Conservation (phyloP, 1,284 basidiomycete genomes). For the Schizophyllum amplum region DNA sequence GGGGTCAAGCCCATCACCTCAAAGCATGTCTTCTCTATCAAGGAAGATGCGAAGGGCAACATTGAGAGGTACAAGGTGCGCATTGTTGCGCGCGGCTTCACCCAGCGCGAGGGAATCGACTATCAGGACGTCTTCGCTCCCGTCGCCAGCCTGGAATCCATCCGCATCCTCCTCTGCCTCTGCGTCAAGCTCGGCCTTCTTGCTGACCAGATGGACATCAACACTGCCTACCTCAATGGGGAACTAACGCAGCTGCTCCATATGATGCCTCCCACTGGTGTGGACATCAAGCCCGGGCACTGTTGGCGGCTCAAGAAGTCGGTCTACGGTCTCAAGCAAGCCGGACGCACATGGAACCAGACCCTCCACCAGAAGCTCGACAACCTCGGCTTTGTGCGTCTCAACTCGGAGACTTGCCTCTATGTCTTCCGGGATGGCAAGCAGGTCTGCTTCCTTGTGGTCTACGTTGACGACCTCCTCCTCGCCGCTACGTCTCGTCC, state of each 20-base stretch:
- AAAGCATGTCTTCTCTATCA: conserved; percentile 1
- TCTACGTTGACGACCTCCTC: conserved; percentile 18
- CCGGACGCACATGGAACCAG: conserved; percentile 16
- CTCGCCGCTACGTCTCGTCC: conserved; percentile 9
- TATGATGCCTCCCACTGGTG: conserved; percentile 13
- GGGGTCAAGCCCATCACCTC: conserved; percentile 11
- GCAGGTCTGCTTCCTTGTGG: conserved; percentile 13
- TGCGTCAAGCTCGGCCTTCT: conserved; percentile 22
- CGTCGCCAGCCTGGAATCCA: conserved; percentile 20
- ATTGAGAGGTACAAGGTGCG: conserved; percentile 12
- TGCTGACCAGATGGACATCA: conserved; percentile 26
- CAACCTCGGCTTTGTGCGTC: conserved; percentile 14
- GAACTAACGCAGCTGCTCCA: conserved; percentile 14
- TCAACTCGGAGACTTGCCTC: conserved; percentile 17
- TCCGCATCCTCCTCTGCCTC: conserved; percentile 24
- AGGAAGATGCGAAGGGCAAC: conserved; percentile 4
- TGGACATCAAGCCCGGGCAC: conserved; percentile 7
- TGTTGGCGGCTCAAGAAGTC: conserved; percentile 13
- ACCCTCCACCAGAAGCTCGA: conserved; percentile 12
- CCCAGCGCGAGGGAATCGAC: conserved; percentile 9
- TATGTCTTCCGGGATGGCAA: conserved; percentile 12
- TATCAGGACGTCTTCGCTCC: conserved; percentile 27
- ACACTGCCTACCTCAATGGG: conserved; percentile 24
- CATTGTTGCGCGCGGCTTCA: conserved; percentile 13
- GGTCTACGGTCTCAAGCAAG: conserved; percentile 19